Evolutionary conservation across 1,284 basidiomycete genomes (phyloP), one percentile per base, ranked within the genome.

Genomic region (Wolfiporia cocos): DNA sequence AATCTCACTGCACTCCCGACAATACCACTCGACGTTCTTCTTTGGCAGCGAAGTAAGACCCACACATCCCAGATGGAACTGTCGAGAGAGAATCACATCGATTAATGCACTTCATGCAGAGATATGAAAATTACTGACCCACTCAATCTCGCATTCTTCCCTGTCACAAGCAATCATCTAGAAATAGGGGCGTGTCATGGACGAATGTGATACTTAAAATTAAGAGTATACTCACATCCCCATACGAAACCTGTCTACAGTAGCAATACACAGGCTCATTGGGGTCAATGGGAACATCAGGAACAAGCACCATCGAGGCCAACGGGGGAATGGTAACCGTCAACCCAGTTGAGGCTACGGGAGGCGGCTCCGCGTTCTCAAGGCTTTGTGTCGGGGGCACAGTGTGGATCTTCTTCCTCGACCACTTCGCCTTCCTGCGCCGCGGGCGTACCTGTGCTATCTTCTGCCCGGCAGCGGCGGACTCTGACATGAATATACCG

Each of bases 111-210:
- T 24, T 34, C 21, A 6, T 23, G 28, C 17, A 26, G 20, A 19
- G 22, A 26, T 29, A 10, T 9, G 12, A 26, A 11, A 17, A 21
- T 14, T 17, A 67, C 78, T 54, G 52, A 81, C 86, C 89, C 89
- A 92, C 76, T 91, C 86, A 29, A 69, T 64, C 50, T 73, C 65
- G 56, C 89, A 92, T 23, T 69, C 66, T 28, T 66, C 61, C 49
- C 74, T 74, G 57, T 92, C 90, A 55, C 89, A 92, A 3, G 68
- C 88, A 47, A 92, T 80, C 90, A 92, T 92, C 86, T 90, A 50
- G 36, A 41, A 40, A 17, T 18, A 48, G 21, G 21, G 22, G 15
- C 11, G n/a, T n/a, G n/a, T n/a, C n/a, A n/a, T n/a, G n/a, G n/a
- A 28, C 35, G 21, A 44, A 34, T 48, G 34, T 37, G 20, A 40